Conservation (phyloP, 768 basidiomycete species). For the Tubosaeta brunneosetosa region DNA sequence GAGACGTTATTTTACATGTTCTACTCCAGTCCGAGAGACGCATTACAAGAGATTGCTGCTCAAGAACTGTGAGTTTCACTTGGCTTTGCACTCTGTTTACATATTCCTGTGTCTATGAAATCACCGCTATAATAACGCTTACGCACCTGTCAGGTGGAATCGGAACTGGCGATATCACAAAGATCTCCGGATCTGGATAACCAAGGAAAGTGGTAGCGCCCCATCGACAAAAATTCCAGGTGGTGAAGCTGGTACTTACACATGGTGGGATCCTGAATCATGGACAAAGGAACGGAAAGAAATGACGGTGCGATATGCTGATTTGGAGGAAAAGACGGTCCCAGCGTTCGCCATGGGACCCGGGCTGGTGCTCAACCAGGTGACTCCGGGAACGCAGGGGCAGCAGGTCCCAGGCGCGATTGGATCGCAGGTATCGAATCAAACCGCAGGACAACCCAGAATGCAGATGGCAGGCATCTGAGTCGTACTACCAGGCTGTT, state of each 20-base stretch:
- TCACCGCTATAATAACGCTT: conserved; percentile 2
- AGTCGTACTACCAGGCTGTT: conserved; percentile 13
- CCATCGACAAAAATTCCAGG: conserved; percentile 74
- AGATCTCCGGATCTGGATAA: conserved; percentile 76
- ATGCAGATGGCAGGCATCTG: conserved; percentile 35
- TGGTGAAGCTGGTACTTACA: conserved; percentile 84
- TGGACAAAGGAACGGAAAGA: conserved; percentile 76
- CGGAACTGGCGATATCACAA: conserved; percentile 98
- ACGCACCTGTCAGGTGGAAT: conserved; percentile 57
- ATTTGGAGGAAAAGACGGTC: conserved; percentile 67
- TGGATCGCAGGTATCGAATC: conserved; percentile 25
- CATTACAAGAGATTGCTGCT: conserved; percentile 89
- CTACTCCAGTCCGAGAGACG: conserved; percentile 89
- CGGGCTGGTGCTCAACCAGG: conserved; percentile 40
- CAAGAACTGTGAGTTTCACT: conserved; percentile 78
- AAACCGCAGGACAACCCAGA: conserved; percentile 27
- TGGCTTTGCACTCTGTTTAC: conserved; percentile 9
- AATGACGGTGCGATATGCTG: conserved; percentile 68
- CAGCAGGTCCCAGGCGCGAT: conserved; percentile 36
- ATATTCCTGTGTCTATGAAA: conserved; percentile 2
- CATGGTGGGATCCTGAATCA: conserved; percentile 82
- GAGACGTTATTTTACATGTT: conserved; percentile 99
- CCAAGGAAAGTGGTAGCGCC: conserved; percentile 78
- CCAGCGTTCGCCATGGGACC: conserved; percentile 57
- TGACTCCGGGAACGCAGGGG: conserved; percentile 29